Evolutionary conservation across 371 early-diverging fungal genomes (phyloP), one percentile per base, ranked within the genome.

Genomic region (Mucor lusitanicus): DNA sequence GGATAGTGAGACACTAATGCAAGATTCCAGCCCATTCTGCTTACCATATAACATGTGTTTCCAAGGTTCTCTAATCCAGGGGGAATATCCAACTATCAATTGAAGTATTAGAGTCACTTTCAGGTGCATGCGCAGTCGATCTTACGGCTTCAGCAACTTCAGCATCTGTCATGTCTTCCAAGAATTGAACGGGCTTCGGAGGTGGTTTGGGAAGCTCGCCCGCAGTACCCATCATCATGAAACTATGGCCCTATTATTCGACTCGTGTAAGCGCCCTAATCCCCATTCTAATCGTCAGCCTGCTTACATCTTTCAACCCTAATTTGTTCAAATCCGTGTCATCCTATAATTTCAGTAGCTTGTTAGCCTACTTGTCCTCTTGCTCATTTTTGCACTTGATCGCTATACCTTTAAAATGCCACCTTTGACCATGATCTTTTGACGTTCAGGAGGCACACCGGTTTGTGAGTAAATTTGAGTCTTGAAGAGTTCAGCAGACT

Each of bases 21-120:
- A 9, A 17, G 48, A 60, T 54, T 12, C 3, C 13, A 23, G 25
- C 21, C 53, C 12, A 6, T 2, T 13, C 23, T 25, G 12, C 59
- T 65, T 83, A 89, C 89, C 95, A 99, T 92, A 72, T 97, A 99
- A 80, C 99, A 99, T 1, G 99, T 99, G 81, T 99, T 99, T 19
- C 99, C 99, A 39, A 97, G 77, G 72, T 99, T 99, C 37, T 81
- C 83, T 42, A 99, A 81, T 32, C 98, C 99, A 13, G 93, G 84
- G 11, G 98, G 97, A 55, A 97, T 88, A 33, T 96, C 80, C 69
- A 91, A 69, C 88, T 90, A 80, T 19, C 55, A 15, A 23, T 53
- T n/a, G 9, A 54, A 1, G 32, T n/a, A 19, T 30, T 33, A 33
- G 32, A 32, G 8, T 3, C 17, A 33, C n/a, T 23, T 21, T 1